phyloP scores from a whole-genome alignment of 2,329 filamentous ascomycete genomes.

The Sarocladiaceae sp. region DNA sequence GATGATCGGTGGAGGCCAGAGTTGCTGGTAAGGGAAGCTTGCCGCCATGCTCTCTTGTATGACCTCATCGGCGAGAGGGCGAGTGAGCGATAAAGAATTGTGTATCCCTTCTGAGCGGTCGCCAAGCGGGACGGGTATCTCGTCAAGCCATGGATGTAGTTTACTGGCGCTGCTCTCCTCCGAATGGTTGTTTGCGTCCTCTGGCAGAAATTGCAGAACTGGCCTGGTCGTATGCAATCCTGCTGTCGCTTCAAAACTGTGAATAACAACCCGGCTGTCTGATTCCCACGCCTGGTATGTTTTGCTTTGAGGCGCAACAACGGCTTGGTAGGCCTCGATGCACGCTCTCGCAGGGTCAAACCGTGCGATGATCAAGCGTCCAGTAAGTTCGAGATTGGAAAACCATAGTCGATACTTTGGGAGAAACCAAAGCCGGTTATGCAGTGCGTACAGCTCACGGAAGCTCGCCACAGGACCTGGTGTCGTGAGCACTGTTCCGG shows the following conservation, averaged over 20 bases:
- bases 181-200: slow-evolving; percentile 17
- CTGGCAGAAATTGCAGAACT: slow-evolving; percentile 51
- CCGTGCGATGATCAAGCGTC: slow-evolving; percentile 70
- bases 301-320: slow-evolving; percentile 57
- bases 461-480: slow-evolving; percentile 60
- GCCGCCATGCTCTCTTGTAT: slow-evolving; percentile 24
- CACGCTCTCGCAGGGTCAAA: slow-evolving; percentile 70
- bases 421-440: slow-evolving; percentile 83
- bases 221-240: slow-evolving; percentile 72
- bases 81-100: slow-evolving; percentile 65
- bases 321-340: slow-evolving; percentile 76
- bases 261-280: slow-evolving; percentile 63
- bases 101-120: slow-evolving; percentile 47
- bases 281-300: slow-evolving; percentile 60
- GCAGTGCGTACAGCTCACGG: slow-evolving; percentile 66
- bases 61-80: slow-evolving; percentile 36
- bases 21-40: slow-evolving; percentile 41
- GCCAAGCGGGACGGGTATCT: slow-evolving; percentile 49
- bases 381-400: slow-evolving; percentile 66
- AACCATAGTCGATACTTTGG: slow-evolving; percentile 82
- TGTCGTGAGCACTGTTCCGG: slow-evolving; percentile 45
- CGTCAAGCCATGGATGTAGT: slow-evolving; percentile 40
- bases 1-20: slow-evolving; percentile 74
- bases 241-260: slow-evolving; percentile 67
- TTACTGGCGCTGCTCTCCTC: slow-evolving; percentile 17